Percentiles rank a stretch among this genome's conserved stretches.
Evolutionary conservation across 208 protist genomes (phyloP).

Genomic region (Wallacemonas rigidus): DNA sequence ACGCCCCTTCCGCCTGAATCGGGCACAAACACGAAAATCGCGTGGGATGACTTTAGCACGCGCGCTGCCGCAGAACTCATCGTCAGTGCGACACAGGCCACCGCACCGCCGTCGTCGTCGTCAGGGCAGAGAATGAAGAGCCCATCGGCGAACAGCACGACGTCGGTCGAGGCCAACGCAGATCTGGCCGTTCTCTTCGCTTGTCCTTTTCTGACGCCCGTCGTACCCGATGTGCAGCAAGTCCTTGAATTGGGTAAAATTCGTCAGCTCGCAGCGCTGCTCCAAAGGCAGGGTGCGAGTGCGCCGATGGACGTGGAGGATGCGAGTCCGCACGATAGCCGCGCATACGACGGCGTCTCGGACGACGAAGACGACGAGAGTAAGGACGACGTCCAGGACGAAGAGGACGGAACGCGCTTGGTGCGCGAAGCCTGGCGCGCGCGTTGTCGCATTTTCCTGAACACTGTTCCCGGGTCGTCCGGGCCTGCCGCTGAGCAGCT

Average conservation of each 20-base stretch:
- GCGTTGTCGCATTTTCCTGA: not conserved
- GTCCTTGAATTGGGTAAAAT: conserved; percentile 55
- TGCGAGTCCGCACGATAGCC: not conserved
- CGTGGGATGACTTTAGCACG: conserved; percentile 52
- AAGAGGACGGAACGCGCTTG: not conserved
- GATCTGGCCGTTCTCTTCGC: conserved; percentile 34
- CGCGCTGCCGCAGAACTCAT: conserved; percentile 29
- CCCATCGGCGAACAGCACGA: not conserved
- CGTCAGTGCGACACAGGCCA: conserved; percentile 7
- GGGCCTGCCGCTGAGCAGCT: not conserved
- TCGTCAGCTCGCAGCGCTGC: conserved; percentile 27
- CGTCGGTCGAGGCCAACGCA: not conserved
- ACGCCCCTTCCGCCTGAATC: conserved; percentile 50
- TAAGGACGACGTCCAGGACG: not conserved
- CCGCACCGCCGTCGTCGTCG: too few species aligned
- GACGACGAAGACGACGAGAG: not conserved
- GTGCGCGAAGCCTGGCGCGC: not conserved
- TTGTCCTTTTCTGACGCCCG: conserved; percentile 44
- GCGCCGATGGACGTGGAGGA: not conserved
- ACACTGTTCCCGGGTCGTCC: not conserved
- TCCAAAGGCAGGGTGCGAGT: conserved; percentile 22
- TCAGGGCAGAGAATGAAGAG: not conserved
- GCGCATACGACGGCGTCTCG: not conserved
- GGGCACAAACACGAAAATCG: conserved; percentile 32
- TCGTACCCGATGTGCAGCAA: conserved; percentile 35